Base-by-base conservation (phyloP, 805 yeast genomes). In the Candida vaughaniae region DNA sequence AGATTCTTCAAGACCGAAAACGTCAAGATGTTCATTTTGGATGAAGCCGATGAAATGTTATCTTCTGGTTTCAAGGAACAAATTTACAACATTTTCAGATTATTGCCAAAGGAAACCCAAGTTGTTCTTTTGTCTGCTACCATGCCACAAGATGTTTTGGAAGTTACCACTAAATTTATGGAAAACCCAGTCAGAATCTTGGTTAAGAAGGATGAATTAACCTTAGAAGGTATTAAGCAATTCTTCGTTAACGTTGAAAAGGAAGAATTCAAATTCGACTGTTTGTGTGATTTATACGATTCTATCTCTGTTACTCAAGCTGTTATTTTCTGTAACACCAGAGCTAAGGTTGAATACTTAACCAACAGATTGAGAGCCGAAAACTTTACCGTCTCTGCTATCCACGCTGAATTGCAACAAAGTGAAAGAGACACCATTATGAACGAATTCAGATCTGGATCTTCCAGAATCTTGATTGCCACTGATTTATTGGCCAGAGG, bases 401-500 rank as follows among this genome's bases (percentile, higher is more conserved):
- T 91, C 81, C 98, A 93, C 69, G 95, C 96, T 42, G 98, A 93
- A 52, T 82, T 93, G 85, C 80, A 85, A 48, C 99, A 91, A 71
- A 79, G 45, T 51, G 97, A 91, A 60, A 82, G 99, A 71, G 96
- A 90, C 64, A 74, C 80, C 57, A 83, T 93, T 61, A 93, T 91
- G 99, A 80, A 83, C 60, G 97, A 91, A 67, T 91, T 91, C 72
- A 78, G 99, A 65, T 78, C 89, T 35, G 98, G 98, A 41, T 82
- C 88, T 45, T 87, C 97, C 25, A 79, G 98, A 61, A 91, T 91
- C 36, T 73, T 91, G 58, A 91, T 90, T 50, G 78, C 96, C 25
- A 90, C 98, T 37, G 97, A 90, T 66, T 85, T 90, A 47, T 87
- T 90, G 81, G 97, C 98, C 25, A 81, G 98, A 69, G 98, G 98